Evolutionary conservation across 1,284 basidiomycete genomes (phyloP).

Genomic region (Melampsora americana): DNA sequence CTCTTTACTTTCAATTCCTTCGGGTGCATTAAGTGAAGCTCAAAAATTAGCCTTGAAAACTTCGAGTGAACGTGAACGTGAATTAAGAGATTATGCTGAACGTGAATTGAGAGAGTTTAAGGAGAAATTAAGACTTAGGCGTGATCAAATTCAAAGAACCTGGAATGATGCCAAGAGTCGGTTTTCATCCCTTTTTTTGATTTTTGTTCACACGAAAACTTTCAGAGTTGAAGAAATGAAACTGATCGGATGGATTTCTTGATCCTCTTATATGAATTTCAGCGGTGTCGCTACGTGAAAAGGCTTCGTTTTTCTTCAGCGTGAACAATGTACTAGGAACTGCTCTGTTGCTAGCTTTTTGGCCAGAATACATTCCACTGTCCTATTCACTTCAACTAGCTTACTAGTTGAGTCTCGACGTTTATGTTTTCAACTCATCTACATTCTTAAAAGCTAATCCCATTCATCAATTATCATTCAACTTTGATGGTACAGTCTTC

Average conservation of each 20-base stretch:
- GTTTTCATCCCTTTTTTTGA: conserved; percentile 19
- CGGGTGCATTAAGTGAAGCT: conserved; percentile 10
- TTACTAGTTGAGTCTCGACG: conserved; percentile 40
- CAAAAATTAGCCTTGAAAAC: background rate
- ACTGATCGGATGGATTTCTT: background rate
- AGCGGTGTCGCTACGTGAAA: conserved; percentile 25
- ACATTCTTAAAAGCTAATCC: background rate
- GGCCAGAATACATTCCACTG: conserved; percentile 49
- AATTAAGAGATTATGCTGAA: conserved; percentile 49
- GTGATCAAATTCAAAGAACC: conserved; percentile 47
- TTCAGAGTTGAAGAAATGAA: background rate
- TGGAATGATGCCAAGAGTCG: conserved; percentile 51
- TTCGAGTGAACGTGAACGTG: conserved; percentile 24
- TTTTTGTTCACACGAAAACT: background rate
- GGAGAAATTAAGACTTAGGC: conserved; percentile 45
- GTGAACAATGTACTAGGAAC: conserved; percentile 51
- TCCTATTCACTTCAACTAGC: conserved; percentile 50
- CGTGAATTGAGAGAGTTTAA: conserved; percentile 48
- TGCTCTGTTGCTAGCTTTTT: conserved; percentile 51
- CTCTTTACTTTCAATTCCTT: background rate
- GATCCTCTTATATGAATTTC: background rate
- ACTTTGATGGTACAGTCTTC: conserved; percentile 45
- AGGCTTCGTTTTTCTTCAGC: conserved; percentile 52
- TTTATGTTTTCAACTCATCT: background rate
- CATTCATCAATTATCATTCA: too few species aligned